Evolutionary conservation across 2,329 filamentous ascomycete genomes (phyloP).

Genomic region (Karstenula rhodostoma): DNA sequence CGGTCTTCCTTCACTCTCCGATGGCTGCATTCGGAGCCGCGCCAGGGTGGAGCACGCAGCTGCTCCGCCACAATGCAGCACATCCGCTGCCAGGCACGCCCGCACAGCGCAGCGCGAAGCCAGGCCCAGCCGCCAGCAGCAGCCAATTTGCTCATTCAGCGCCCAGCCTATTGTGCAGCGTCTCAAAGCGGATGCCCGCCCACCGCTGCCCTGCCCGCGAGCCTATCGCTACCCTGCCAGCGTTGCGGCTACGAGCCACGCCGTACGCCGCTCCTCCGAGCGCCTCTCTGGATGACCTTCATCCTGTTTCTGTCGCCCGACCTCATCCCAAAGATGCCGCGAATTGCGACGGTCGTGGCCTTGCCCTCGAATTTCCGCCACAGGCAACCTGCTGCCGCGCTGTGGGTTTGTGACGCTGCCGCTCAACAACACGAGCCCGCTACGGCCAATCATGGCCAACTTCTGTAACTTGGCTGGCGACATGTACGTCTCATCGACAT

Average conservation of each 20-base stretch:
- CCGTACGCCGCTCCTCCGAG: constrained; percentile 11
- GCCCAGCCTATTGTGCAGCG: constrained; percentile 5
- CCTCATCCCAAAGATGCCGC: neutral
- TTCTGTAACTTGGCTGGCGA: constrained; percentile 9
- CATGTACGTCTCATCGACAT: constrained; percentile 16
- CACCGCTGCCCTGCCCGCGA: neutral
- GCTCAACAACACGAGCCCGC: neutral
- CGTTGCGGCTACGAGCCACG: constrained; percentile 3
- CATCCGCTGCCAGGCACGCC: constrained; percentile 13
- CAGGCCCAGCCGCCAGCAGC: constrained; percentile 5
- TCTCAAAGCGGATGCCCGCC: constrained; percentile 5
- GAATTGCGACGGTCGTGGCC: neutral
- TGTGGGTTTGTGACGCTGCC: constrained; percentile 5
- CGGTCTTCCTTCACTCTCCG: constrained; percentile 1
- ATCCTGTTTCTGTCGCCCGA: neutral
- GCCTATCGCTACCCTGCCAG: constrained; percentile 14
- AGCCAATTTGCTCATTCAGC: constrained; percentile 16
- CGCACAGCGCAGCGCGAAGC: constrained; percentile 5
- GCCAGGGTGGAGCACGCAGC: constrained; percentile 4
- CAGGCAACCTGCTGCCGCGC: constrained; percentile 7
- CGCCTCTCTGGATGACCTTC: too few relatives aligned
- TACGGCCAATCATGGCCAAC: constrained; percentile 2
- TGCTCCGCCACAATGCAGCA: constrained; percentile 18
- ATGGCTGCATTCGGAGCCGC: constrained; percentile 18
- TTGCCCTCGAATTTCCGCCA: constrained; percentile 16